phyloP scores from a whole-genome alignment of 192 early-diverging fungal species.

The Funneliformis mosseae region DNA sequence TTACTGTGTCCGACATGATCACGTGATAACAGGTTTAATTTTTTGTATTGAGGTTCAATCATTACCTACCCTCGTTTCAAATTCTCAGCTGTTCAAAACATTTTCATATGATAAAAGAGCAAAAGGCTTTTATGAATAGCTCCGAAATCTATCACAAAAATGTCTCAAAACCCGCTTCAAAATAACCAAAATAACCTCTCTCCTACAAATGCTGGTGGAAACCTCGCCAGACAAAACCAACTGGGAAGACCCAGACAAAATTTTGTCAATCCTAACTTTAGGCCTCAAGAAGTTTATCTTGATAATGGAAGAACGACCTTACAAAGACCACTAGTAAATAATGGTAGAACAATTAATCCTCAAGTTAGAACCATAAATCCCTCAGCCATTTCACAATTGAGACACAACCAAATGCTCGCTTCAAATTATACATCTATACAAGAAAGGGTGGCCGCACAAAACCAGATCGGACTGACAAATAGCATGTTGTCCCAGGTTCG shows the following conservation, averaged over 20 bases:
- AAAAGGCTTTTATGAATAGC: too few species aligned
- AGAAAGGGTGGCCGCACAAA: too few species aligned
- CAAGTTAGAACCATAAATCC: not conserved
- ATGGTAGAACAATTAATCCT: not conserved
- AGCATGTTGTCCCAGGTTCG: too few species aligned
- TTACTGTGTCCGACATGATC: too few species aligned
- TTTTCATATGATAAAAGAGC: too few species aligned
- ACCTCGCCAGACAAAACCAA: not conserved
- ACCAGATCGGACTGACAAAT: too few species aligned
- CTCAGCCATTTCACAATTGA: not conserved
- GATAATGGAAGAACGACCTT: not conserved
- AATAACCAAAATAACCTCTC: not conserved
- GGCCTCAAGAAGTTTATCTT: too few species aligned
- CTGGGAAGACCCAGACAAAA: not conserved
- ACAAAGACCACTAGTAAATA: not conserved
- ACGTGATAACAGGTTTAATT: too few species aligned
- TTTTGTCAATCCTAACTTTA: too few species aligned
- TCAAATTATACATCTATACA: not conserved
- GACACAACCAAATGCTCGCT: not conserved
- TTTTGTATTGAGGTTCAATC: too few species aligned
- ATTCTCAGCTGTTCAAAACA: too few species aligned
- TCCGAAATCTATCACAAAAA: not conserved
- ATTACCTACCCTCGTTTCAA: too few species aligned
- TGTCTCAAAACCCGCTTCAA: not conserved
- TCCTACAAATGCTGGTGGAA: not conserved